These are phyloP conservation scores for Aureobasidium leucospermi DNA, from an alignment of 2,329 filamentous ascomycete genomes.

Conservation along the genomic window DNA sequence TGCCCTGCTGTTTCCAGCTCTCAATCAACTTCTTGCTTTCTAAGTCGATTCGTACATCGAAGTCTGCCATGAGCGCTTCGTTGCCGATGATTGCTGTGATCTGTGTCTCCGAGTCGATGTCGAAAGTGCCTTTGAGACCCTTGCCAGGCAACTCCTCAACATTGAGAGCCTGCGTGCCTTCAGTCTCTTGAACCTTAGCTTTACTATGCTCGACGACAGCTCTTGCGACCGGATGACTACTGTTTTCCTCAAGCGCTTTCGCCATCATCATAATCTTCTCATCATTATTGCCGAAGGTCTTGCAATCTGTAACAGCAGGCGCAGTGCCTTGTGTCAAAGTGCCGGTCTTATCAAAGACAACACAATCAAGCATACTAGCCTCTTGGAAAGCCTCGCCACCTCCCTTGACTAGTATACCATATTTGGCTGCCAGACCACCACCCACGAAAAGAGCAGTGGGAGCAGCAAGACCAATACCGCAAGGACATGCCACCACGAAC, in stretches of 20 bases:
- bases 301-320: constrained; percentile 33
- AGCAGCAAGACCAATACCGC: constrained; percentile 75
- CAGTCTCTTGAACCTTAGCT: constrained; percentile 14
- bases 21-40: constrained; percentile 23
- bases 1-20: constrained; percentile 35
- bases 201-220: constrained; percentile 54
- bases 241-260: constrained; percentile 60
- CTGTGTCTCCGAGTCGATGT: not conserved
- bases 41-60: constrained; percentile 26
- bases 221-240: constrained; percentile 66
- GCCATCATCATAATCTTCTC: constrained; percentile 45
- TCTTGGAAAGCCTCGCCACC: constrained; percentile 82
- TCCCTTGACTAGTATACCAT: constrained; percentile 76
- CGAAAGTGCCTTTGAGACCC: constrained; percentile 56
- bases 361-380: constrained; percentile 67
- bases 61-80: constrained; percentile 55
- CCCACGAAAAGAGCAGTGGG: constrained; percentile 80
- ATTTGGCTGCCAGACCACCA: constrained; percentile 67
- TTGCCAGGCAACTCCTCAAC: constrained; percentile 65
- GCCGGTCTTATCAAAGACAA: constrained; percentile 86
- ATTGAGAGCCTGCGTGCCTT: constrained; percentile 13
- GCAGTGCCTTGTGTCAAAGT: constrained; percentile 69
- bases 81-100: constrained; percentile 60
- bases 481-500: constrained; percentile 81
- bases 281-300: constrained; percentile 17